Conservation (phyloP, 2,329 filamentous ascomycete genomes). For the Metarhizium album region DNA sequence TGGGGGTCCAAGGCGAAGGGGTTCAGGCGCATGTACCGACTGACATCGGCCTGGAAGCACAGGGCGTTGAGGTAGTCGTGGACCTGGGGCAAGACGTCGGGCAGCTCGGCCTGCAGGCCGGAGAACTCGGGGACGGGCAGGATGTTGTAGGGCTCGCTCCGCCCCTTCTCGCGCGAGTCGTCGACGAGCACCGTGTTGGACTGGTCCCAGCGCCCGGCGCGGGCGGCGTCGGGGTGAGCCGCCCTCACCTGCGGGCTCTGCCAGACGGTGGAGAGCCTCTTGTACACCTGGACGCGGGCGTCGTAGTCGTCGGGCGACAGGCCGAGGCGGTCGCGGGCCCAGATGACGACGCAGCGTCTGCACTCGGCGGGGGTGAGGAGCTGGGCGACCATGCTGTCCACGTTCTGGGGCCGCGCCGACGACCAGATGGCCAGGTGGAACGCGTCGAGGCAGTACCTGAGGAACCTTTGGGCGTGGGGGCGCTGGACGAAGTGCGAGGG, state of each 20-base stretch:
- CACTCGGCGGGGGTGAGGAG: constrained; percentile 49
- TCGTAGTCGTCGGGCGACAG: constrained; percentile 55
- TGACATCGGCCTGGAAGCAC: constrained; percentile 47
- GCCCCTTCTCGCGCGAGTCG: constrained; percentile 70
- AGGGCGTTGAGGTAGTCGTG: constrained; percentile 51
- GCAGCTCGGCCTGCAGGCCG: constrained; percentile 29
- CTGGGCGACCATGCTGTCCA: constrained; percentile 52
- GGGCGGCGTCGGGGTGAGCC: constrained; percentile 31
- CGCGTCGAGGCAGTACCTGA: constrained; percentile 61
- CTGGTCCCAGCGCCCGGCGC: constrained; percentile 56
- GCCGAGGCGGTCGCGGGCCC: constrained; percentile 68
- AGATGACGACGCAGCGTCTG: constrained; percentile 52
- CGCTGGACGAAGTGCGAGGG: constrained; percentile 50
- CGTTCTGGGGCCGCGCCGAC: constrained; percentile 66
- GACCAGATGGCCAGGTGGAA: constrained; percentile 88
- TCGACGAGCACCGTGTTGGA: constrained; percentile 84
- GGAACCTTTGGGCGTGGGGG: constrained; percentile 56
- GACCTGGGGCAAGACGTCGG: constrained; percentile 42
- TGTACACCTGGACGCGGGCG: constrained; percentile 75
- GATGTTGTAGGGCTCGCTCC: constrained; percentile 74
- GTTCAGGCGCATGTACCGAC: constrained; percentile 41
- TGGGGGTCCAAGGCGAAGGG: constrained; percentile 34
- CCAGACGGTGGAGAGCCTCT: constrained; percentile 71
- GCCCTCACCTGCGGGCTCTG: constrained; percentile 29
- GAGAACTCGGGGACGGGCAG: constrained; percentile 70